Base-by-base conservation (phyloP, 2,329 filamentous ascomycete genomes). In the Aspergillus fijiensis region DNA sequence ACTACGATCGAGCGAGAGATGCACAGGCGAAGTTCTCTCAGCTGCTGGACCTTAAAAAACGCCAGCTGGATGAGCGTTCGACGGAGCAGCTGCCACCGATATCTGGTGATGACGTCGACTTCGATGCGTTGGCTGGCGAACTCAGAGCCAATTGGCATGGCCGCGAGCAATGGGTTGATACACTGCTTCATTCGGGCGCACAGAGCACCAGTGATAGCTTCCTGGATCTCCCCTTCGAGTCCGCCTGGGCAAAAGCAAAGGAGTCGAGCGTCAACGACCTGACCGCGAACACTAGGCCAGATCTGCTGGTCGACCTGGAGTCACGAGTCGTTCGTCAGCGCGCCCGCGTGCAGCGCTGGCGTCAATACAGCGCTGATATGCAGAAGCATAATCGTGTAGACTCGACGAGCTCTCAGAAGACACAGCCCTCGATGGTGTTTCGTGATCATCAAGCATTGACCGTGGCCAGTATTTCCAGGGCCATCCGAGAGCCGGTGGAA, bases 141-240 rank as follows among this genome's bases (percentile, higher is more conserved):
- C 82, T 87, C 66, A 84, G 84, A 48, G 81, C 84, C 2, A 91
- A 92, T 65, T 96, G 92, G 92, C 81, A 90, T 14, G 92, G 91
- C 2, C 86, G 88, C 68, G 85, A 88, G 60, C 83, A 85, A 58
- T 94, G 92, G 88, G 83, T 91, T 67, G 84, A 91, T 51, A 81
- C 85, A 2, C 77, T 96, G 21, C 72, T 95, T 0, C 81, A 88
- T 54, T 90, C 90, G 2, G 88, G 91, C 50, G 79, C 80, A 21
- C 79, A 79, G 7, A 76, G 80, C 2, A 79, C 79, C 27, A 83
- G 80, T 33, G 89, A 90, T 61, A 83, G 81, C 0, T 78, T 95
- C n/a, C 72, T 96, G 14, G 82, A 83, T 2, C 82, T 82, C 39
- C 80, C 85, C 0, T 95, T 93, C 63, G 84, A 90, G 31, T 80